phyloP scores from a whole-genome alignment of 2,329 filamentous ascomycete species.

The Coniochaeta prunicola region DNA sequence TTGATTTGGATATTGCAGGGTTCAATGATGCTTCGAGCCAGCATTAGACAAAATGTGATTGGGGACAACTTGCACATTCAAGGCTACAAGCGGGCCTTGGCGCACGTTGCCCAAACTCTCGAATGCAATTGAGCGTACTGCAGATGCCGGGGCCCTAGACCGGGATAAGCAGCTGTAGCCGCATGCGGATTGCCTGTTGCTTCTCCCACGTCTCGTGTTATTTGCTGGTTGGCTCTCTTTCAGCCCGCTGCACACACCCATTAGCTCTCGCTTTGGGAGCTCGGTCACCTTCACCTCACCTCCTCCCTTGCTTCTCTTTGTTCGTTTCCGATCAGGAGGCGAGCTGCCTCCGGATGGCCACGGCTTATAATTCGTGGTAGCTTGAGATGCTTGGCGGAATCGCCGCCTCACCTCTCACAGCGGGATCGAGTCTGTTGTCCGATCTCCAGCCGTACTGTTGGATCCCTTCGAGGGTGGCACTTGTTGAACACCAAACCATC shows the following conservation, averaged over 20 bases:
- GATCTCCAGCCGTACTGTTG: neutral
- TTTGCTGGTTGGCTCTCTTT: neutral
- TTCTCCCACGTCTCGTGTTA: neutral
- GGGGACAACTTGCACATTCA: constrained; percentile 2
- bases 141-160: neutral
- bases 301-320: neutral
- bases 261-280: neutral
- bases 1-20: constrained; percentile 12
- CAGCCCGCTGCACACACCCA: neutral
- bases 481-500: neutral
- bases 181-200: neutral
- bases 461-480: neutral
- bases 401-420: neutral
- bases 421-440: neutral
- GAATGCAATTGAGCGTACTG: neutral
- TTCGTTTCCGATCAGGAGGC: neutral
- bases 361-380: neutral
- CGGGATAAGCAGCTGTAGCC: neutral
- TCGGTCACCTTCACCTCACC: neutral
- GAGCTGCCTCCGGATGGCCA: neutral
- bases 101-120: constrained; percentile 1
- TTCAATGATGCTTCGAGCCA: neutral
- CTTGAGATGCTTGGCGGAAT: neutral
- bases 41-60: constrained; percentile 8
- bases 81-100: constrained; percentile 2